Conservation (phyloP, 2,329 filamentous ascomycete species). For the Corynespora cassiicola region DNA sequence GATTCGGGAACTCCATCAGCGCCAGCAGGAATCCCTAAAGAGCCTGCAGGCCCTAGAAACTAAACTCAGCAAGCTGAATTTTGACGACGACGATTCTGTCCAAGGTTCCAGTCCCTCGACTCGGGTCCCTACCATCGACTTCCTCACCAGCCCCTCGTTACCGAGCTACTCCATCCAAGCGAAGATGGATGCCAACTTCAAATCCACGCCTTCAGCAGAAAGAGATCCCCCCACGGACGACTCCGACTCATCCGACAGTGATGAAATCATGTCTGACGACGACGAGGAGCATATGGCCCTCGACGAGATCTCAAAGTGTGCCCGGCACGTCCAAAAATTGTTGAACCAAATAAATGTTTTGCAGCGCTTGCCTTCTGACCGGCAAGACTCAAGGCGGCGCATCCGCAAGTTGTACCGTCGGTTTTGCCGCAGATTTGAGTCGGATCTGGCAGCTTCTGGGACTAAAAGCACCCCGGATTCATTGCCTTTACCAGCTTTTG, state of each 20-base stretch:
- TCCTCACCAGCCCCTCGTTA: constrained; percentile 13
- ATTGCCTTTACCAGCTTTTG: constrained; percentile 9
- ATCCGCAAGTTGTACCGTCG: constrained; percentile 30
- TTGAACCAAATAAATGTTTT: constrained; percentile 24
- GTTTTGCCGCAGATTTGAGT: constrained; percentile 31
- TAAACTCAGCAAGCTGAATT: constrained; percentile 19
- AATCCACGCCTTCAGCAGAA: neutral
- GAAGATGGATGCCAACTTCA: neutral
- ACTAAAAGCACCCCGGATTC: neutral
- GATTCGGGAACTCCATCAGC: constrained; percentile 32
- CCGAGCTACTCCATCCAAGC: neutral
- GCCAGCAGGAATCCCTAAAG: constrained; percentile 31
- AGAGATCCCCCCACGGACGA: constrained; percentile 6
- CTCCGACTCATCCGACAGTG: constrained; percentile 26
- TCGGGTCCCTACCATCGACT: constrained; percentile 20
- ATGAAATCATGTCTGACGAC: constrained; percentile 22
- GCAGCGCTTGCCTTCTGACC: constrained; percentile 13
- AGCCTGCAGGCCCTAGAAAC: constrained; percentile 26
- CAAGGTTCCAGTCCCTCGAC: constrained; percentile 14
- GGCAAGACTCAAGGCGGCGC: constrained; percentile 10
- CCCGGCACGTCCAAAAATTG: constrained; percentile 27
- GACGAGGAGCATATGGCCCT: constrained; percentile 20
- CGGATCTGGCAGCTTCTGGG: constrained; percentile 7
- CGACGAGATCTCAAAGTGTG: constrained; percentile 29
- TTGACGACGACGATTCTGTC: constrained; percentile 23